These are phyloP conservation scores for Aspergillus jensenii DNA, from an alignment of 2,329 filamentous ascomycete species.

Conservation along the genomic window DNA sequence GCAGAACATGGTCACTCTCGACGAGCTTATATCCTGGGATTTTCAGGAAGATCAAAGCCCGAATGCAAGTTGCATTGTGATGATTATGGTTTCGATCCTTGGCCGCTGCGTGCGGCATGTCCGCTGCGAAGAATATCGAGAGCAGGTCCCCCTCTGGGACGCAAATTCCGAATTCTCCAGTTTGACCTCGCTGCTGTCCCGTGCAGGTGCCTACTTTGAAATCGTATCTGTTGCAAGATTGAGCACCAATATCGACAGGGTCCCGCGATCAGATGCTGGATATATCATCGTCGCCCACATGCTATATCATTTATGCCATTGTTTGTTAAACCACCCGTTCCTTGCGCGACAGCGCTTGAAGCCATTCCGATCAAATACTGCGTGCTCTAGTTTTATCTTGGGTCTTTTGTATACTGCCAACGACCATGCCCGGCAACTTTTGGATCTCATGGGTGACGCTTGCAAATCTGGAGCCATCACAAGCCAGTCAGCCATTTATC, in stretches of 20 bases:
- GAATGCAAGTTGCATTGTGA: slow-evolving; percentile 4
- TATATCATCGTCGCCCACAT: slow-evolving; percentile 32
- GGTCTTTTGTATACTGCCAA: neutral
- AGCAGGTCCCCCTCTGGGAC: neutral
- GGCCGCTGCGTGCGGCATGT: neutral
- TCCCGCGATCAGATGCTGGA: slow-evolving; percentile 11
- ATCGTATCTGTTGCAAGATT: slow-evolving; percentile 14
- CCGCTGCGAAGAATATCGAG: neutral
- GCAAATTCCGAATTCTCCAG: slow-evolving; percentile 28
- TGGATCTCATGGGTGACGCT: neutral
- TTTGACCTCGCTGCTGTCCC: slow-evolving; percentile 29
- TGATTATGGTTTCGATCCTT: neutral
- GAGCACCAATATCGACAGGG: slow-evolving; percentile 32
- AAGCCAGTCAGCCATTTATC: neutral
- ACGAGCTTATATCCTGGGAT: slow-evolving; percentile 24
- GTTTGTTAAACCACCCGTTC: slow-evolving; percentile 38
- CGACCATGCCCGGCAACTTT: neutral
- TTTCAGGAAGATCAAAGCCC: slow-evolving; percentile 12
- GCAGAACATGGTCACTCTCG: slow-evolving; percentile 20
- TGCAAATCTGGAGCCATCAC: neutral
- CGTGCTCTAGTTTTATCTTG: neutral
- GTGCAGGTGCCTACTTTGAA: too few species aligned
- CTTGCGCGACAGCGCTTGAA: slow-evolving; percentile 28
- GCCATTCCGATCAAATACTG: slow-evolving; percentile 7
- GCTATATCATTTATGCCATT: slow-evolving; percentile 36